Conservation (phyloP, 305 asterid genomes). For the Striga hermonthica region DNA sequence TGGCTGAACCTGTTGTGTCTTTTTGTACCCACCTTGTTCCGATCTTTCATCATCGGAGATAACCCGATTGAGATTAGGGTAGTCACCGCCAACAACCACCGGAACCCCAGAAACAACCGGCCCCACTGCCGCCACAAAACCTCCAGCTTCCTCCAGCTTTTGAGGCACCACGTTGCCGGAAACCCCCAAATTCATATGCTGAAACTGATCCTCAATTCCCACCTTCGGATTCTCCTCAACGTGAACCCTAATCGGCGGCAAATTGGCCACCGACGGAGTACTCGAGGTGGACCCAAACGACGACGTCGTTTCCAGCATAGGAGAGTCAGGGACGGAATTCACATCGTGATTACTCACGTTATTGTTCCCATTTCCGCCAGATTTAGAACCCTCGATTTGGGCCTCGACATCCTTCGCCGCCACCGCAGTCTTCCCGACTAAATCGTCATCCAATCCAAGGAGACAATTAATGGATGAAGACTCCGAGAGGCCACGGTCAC, state of each 20-base stretch:
- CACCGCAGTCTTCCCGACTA: conserved; percentile 37
- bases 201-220: conserved; percentile 71
- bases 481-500: conserved; percentile 56
- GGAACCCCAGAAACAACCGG: conserved; percentile 42
- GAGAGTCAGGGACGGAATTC: conserved; percentile 79
- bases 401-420: conserved; percentile 45
- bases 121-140: conserved; percentile 34
- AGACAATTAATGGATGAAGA: conserved; percentile 75
- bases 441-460: conserved; percentile 68
- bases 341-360: conserved; percentile 44
- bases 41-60: conserved; percentile 76
- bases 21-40: conserved; percentile 63
- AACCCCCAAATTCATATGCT: conserved; percentile 53
- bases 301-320: conserved; percentile 68
- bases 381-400: conserved; percentile 41
- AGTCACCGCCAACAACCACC: conserved; percentile 55
- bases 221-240: conserved; percentile 54
- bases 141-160: conserved; percentile 34
- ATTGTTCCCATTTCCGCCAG: conserved; percentile 39
- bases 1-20: conserved; percentile 46
- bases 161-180: conserved; percentile 34
- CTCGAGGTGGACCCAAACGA: conserved; percentile 85
- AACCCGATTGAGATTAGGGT: conserved; percentile 30
- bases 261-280: conserved; percentile 65
- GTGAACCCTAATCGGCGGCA: conserved; percentile 67